Percentiles rank a stretch among this genome's conserved stretches.
Conservation (phyloP, 1,139 yeast genomes). For the Candida pseudoviswanathii region DNA sequence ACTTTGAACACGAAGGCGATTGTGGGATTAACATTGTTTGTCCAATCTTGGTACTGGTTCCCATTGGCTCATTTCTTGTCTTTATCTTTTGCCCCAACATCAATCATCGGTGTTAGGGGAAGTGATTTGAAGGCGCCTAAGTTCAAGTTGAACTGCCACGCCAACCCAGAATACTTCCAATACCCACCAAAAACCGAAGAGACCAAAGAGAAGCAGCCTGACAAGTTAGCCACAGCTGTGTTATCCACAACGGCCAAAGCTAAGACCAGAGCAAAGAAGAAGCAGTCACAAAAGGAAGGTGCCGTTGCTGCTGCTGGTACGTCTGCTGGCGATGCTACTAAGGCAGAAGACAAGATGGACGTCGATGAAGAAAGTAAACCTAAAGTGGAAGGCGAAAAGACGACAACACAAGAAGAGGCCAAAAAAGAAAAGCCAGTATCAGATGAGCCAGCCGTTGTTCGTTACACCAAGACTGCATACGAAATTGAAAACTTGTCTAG, state of each 20-base stretch:
- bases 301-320: slow-evolving; percentile 26
- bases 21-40: slow-evolving; percentile 86
- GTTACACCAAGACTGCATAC: slow-evolving; percentile 62
- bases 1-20: slow-evolving; percentile 89
- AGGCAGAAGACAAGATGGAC: slow-evolving; percentile 31
- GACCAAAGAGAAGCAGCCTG: slow-evolving; percentile 80
- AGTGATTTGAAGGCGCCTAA: slow-evolving; percentile 84
- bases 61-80: slow-evolving; percentile 93
- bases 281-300: slow-evolving; percentile 56
- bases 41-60: slow-evolving; percentile 99
- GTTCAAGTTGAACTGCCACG: slow-evolving; percentile 77
- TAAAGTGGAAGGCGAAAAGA: slow-evolving; percentile 28
- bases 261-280: slow-evolving; percentile 85
- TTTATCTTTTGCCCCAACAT: slow-evolving; percentile 90
- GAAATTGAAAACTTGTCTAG: slow-evolving; percentile 79
- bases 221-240: slow-evolving; percentile 90
- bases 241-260: slow-evolving; percentile 92
- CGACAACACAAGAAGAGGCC: slow-evolving; percentile 22
- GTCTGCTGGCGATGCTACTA: slow-evolving; percentile 25
- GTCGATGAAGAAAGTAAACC: slow-evolving; percentile 29
- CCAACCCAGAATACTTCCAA: slow-evolving; percentile 77
- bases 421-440: slow-evolving; percentile 26
- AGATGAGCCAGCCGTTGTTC: slow-evolving; percentile 35
- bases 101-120: slow-evolving; percentile 77
- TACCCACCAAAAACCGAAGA: slow-evolving; percentile 91